Evolutionary conservation across 2,329 filamentous ascomycete genomes (phyloP), one percentile per base, ranked within the genome.

Genomic region (Cladosporium sp.): DNA sequence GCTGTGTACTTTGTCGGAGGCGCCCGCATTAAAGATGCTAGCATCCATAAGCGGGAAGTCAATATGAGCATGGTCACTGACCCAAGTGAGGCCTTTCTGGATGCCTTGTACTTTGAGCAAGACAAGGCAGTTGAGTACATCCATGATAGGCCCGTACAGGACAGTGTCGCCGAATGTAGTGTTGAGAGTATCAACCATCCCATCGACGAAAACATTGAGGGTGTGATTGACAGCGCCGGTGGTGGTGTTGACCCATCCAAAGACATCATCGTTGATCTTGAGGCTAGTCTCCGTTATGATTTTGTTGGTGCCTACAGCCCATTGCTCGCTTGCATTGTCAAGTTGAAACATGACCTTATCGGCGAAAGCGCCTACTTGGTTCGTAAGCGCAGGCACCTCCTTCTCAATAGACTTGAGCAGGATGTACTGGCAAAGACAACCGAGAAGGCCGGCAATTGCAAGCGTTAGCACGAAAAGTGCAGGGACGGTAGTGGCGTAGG

Each of bases 61-160:
- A 59, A 98, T 78, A 54, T 93, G 80, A 3, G 93, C 89, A 65
- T 97, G 75, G 58, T 97, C 85, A 61, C 87, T 81, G 9, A 95
- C 86, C 92, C 92, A 98, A 1, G 88, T 95, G n/a, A 97, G 77
- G 11, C 86, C 93, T 63, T 86, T 85, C 67, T 97, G 82, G 57
- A 98, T 82, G 18, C 83, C 80, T 57, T 87, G 82, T 55, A 97
- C 78, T 73, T 97, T 97, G 62, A 95, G 77, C 7, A 85, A 82
- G 56, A 97, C 82, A n/a, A 97, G 76, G 64, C 93, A 97, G 63
- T 88, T 80, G 55, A 96, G 78, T 29, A 96, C 82, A 38, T 88
- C 85, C 61, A 82, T 77, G 61, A 95, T 84, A 0, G 90, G 87
- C 22, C 84, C 80, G 57, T 89, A 79, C 38, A 95, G 83, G 36